Percentiles rank a stretch among this genome's conserved stretches.
Conservation (phyloP, 345 rosid genomes). For the Lepidium aucheri region DNA sequence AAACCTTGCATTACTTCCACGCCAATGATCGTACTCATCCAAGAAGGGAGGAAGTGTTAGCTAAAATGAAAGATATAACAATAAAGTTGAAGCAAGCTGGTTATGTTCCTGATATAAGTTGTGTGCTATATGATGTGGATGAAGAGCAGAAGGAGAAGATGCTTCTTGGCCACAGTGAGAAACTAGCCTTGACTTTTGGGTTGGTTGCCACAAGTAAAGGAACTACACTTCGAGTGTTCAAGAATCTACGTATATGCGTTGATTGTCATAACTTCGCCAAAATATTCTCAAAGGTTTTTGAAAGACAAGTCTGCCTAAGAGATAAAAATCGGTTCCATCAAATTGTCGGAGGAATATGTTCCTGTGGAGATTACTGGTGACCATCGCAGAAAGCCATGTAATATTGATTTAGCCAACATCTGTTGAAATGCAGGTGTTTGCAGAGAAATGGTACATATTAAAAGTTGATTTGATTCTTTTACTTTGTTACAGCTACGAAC, state of each 20-base stretch:
- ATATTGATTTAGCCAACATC: conserved; percentile 14
- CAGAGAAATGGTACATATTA: background rate
- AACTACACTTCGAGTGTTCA: conserved; percentile 54
- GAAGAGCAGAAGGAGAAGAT: conserved; percentile 91
- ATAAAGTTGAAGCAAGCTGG: conserved; percentile 69
- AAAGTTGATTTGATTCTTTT: conserved; percentile 13
- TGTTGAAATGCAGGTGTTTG: conserved; percentile 10
- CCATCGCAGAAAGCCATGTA: background rate
- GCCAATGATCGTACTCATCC: conserved; percentile 79
- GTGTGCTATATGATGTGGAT: conserved; percentile 75
- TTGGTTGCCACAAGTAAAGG: conserved; percentile 45
- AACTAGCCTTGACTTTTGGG: conserved; percentile 75
- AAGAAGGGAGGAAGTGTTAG: conserved; percentile 53
- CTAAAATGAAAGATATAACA: conserved; percentile 44
- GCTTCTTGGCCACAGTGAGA: conserved; percentile 79
- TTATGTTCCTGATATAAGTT: conserved; percentile 69
- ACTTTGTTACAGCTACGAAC: conserved; percentile 26
- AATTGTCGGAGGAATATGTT: conserved; percentile 51
- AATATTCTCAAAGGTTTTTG: conserved; percentile 46
- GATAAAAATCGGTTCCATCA: conserved; percentile 78
- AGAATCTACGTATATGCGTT: conserved; percentile 74
- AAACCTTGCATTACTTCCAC: conserved; percentile 63
- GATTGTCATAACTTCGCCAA: conserved; percentile 94
- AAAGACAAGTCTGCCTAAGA: conserved; percentile 53
- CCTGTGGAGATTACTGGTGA: conserved; percentile 88